Conservation (phyloP, 2,329 filamentous ascomycete species). For the Clonostachys sp. region DNA sequence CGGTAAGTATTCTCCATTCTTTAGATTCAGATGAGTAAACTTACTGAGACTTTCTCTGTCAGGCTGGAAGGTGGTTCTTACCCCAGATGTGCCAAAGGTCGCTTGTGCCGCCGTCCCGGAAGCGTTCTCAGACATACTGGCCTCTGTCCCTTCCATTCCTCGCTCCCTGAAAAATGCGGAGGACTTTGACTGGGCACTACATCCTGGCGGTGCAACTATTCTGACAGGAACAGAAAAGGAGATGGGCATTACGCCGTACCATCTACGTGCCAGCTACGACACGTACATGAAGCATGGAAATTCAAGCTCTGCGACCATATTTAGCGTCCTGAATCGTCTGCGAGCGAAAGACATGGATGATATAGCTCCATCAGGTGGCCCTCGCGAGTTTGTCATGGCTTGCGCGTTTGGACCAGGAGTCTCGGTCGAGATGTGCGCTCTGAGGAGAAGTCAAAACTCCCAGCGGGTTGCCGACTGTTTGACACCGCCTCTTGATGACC, state of each 20-base stretch:
- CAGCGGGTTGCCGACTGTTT: too few relatives aligned
- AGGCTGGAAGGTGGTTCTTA: conserved; percentile 64
- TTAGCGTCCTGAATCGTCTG: conserved; percentile 61
- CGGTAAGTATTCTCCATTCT: conserved; percentile 30
- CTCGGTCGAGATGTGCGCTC: conserved; percentile 62
- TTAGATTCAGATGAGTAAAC: not conserved
- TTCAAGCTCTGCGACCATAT: conserved; percentile 64
- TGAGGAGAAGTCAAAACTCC: conserved; percentile 40
- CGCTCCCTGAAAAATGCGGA: conserved; percentile 34
- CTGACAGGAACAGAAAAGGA: conserved; percentile 56
- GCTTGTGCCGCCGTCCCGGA: conserved; percentile 45
- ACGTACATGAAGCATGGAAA: conserved; percentile 67
- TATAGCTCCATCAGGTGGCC: conserved; percentile 41
- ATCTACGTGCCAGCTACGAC: conserved; percentile 65
- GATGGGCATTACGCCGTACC: conserved; percentile 54
- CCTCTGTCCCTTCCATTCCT: conserved; percentile 39
- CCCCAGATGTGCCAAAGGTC: conserved; percentile 56
- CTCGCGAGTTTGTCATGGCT: conserved; percentile 56
- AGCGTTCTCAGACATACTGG: conserved; percentile 50
- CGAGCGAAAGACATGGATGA: conserved; percentile 56
- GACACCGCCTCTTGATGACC: too few relatives aligned
- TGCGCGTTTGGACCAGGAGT: conserved; percentile 70
- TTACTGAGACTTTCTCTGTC: too few relatives aligned
- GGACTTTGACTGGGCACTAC: conserved; percentile 71
- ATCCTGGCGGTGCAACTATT: conserved; percentile 65